Evolutionary conservation across 352 stramenopile species (phyloP), one percentile per base, ranked within the genome.

Genomic region (Phytopythium litorale): DNA sequence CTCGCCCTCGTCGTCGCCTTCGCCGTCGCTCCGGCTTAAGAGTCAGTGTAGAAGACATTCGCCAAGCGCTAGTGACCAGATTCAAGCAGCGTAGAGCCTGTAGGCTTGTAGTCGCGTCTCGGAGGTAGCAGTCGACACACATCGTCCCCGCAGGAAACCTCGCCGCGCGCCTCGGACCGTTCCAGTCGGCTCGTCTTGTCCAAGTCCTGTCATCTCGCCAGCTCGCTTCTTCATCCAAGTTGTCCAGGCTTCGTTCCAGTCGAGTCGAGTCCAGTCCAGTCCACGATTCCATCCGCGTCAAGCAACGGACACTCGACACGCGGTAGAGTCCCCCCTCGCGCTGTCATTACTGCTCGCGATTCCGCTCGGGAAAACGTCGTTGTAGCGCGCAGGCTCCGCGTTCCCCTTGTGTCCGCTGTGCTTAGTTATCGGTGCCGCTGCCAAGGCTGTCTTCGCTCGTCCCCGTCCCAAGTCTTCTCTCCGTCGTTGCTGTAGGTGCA

Each of bases 341-440:
- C 23, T 52, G 46, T 52, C 23, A 15, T 35, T 52, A 23, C 46
- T 21, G 38, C 38, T 45, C 38, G n/a, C 45, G n/a, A 15, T 50
- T 30, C n/a, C 19, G 43, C 18, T 28, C 12, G 4, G 46, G 21
- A 51, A 32, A 52, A 52, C 46, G 23, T 15, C 46, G 46, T 52
- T 52, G 46, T 52, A n/a, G 46, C 46, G n/a, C 30, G 46, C 46
- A 52, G 46, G 46, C 21, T 35, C 16, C 46, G 46, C 12, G 46
- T 12, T 4, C 9, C 7, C 9, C 21, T 11, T 50, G 33, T 37
- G 5, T 37, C 33, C 33, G 5, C 9, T 9, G 9, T 11, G 33
- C 5, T 37, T 9, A 37, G 33, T 37, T 8, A 3, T 33, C 45
- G 9, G 19, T 43, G 7, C 6, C 13, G 3, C 37, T 18, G 2